Percentiles rank a stretch among this genome's conserved stretches.
These are phyloP conservation scores for Ustilaginoidea virens DNA, from an alignment of 2,329 filamentous ascomycete genomes.

Conservation along the genomic window DNA sequence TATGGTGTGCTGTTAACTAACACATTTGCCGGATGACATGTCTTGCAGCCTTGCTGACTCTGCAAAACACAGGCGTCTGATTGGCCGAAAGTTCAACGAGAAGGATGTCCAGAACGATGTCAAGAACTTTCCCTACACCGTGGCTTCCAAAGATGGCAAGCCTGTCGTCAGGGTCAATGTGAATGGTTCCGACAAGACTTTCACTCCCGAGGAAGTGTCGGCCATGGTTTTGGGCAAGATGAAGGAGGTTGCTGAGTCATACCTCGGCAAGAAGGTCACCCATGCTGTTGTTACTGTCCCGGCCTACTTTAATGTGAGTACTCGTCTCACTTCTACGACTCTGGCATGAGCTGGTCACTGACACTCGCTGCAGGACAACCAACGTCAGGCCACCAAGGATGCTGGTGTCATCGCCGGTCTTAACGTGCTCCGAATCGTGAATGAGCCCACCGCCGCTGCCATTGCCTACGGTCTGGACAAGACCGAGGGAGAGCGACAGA, in stretches of 20 bases:
- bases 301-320: constrained; percentile 73
- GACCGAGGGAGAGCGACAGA: constrained; percentile 69
- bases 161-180: constrained; percentile 68
- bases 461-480: constrained; percentile 90
- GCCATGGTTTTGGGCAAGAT: constrained; percentile 75
- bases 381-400: constrained; percentile 93
- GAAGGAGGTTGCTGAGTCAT: constrained; percentile 69
- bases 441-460: constrained; percentile 90
- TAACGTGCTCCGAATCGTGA: constrained; percentile 90
- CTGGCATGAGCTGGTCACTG: constrained; percentile 5
- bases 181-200: constrained; percentile 47
- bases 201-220: constrained; percentile 68
- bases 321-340: neutral
- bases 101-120: constrained; percentile 83
- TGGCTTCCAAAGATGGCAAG: constrained; percentile 79
- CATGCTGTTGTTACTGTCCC: constrained; percentile 88
- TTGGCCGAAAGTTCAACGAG: constrained; percentile 70
- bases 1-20: constrained; percentile 7
- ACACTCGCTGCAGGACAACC: constrained; percentile 47
- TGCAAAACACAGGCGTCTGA: constrained; percentile 46
- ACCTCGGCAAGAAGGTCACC: constrained; percentile 68
- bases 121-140: constrained; percentile 98
- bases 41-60: constrained; percentile 11
- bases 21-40: too few relatives aligned
- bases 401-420: constrained; percentile 83